Evolutionary conservation across 192 early-diverging fungal genomes (phyloP), one percentile per base, ranked within the genome.

Genomic region (Gorgonomyces haynaldii): DNA sequence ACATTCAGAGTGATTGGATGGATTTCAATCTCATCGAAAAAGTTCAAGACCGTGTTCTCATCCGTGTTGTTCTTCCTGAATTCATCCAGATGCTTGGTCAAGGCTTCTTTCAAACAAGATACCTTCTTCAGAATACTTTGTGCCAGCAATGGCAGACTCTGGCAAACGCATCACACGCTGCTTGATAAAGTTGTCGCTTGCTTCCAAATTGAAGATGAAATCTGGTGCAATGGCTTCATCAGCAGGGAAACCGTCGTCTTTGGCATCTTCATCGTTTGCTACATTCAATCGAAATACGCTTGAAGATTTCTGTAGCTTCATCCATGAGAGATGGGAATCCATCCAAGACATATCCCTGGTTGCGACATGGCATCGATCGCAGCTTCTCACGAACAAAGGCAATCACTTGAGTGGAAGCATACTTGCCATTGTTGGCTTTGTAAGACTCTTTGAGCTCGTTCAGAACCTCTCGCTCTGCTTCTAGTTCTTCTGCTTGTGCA

Each of bases 281-380:
- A 37, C 8, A 13, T 23, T 35, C 25, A 17, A 30, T 12, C 20
- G 7, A 29, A 9, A 15, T 42, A 78, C 75, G 42, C 54, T 58
- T 60, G 37, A 72, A 77, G 15, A 79, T 29, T 47, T 62, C 56
- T 12, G 31, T 34, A 2, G 69, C 74, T 48, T 74, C 68, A 6
- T 74, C 66, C 27, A 65, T 31, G 0, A 51, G 60, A 12, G 31
- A 45, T n/a, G 77, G 77, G 44, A 42, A 79, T 23, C 68, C 74
- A 41, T 79, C 77, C 2, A 79, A 37, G 12, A 79, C 60, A 44
- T 77, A 79, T 5, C 77, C 77, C 43, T 79, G 77, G 45, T 79
- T 79, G 7, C 66, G 32, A 45, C 70, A 79, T 3, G 74, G 74
- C 77, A 75, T 78, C n/a, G 66, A 69, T 9, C 58, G 48, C 41